Base-by-base conservation (phyloP, 495 filamentous ascomycete genomes). In the Daldinia concentrica region DNA sequence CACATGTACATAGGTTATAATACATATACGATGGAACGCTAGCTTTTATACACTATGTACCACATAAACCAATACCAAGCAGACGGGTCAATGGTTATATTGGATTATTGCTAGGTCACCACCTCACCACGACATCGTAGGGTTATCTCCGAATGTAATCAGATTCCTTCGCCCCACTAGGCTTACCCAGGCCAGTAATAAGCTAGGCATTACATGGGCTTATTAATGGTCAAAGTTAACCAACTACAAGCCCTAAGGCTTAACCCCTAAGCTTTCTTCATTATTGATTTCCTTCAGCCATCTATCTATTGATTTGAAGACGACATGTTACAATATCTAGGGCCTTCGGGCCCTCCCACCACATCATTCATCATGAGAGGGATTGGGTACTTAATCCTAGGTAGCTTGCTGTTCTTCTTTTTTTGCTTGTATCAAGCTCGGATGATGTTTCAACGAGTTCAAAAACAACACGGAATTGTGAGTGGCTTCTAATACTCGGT, bases 381-480 rank as follows among this genome's bases (percentile, higher is more conserved):
- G 12, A 11, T 67, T 14, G 64, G 63, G 3, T 72, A 72, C 30
- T 14, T 67, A 14, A n/a, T 29, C 19, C 43, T 72, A 8, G 17
- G 59, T n/a, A 59, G 73, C 26, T 22, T 78, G 6, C 52, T 29
- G 8, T 50, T 60, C 6, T 79, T 78, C 64, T 66, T 78, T 30
- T 73, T 69, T 39, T 68, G 64, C 29, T 58, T 79, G 12, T 74
- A 75, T 64, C 64, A 73, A 62, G 54, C 63, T 12, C 74, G 78
- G 6, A 72, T 66, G 50, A 19, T 69, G 24, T 64, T 74, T 32
- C 77, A 77, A n/a, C 74, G 68, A n/a, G 51, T 69, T n/a, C 45
- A 61, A 43, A 76, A 68, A 15, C 58, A 79, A 55, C 52, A 77
- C 72, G 75, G 71, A 39, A 66, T 76, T 58, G 74, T 78, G 56